phyloP scores from a whole-genome alignment of 306 rosid genomes.

The Ceratonia siliqua region DNA sequence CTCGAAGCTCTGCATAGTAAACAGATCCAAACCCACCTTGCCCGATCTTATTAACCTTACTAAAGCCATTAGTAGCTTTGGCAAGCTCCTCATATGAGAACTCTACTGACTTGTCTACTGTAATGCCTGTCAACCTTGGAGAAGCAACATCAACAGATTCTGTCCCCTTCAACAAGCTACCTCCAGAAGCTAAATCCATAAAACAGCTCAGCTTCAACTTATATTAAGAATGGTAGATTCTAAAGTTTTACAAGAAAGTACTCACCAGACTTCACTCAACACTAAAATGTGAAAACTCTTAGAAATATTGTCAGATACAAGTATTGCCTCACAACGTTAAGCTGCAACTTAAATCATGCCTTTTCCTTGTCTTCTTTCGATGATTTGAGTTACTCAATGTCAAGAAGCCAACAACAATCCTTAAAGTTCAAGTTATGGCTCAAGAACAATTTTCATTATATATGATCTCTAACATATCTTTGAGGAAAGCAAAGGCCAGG shows the following conservation, averaged over 20 bases:
- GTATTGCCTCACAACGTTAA: not conserved
- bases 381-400: not conserved
- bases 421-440: not conserved
- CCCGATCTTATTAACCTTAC: slow-evolving; percentile 56
- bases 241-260: not conserved
- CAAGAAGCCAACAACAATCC: not conserved
- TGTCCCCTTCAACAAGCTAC: slow-evolving; percentile 40
- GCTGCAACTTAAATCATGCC: not conserved
- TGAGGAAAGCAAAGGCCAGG: too few relatives aligned
- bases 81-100: slow-evolving; percentile 76
- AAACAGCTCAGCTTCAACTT: not conserved
- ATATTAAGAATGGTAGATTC: not conserved
- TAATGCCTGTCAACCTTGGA: slow-evolving; percentile 53
- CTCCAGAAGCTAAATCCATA: slow-evolving; percentile 49
- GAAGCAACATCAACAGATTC: slow-evolving; percentile 43
- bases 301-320: not conserved
- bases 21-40: slow-evolving; percentile 82
- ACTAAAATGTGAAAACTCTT: not conserved
- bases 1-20: slow-evolving; percentile 67
- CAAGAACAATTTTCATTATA: not conserved
- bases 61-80: slow-evolving; percentile 61
- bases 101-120: slow-evolving; percentile 76
- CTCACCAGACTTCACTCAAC: not conserved
- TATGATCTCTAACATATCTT: not conserved
- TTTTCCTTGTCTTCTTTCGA: not conserved